phyloP scores from a whole-genome alignment of 2,329 filamentous ascomycete species.

The Fusarium mundagurra region DNA sequence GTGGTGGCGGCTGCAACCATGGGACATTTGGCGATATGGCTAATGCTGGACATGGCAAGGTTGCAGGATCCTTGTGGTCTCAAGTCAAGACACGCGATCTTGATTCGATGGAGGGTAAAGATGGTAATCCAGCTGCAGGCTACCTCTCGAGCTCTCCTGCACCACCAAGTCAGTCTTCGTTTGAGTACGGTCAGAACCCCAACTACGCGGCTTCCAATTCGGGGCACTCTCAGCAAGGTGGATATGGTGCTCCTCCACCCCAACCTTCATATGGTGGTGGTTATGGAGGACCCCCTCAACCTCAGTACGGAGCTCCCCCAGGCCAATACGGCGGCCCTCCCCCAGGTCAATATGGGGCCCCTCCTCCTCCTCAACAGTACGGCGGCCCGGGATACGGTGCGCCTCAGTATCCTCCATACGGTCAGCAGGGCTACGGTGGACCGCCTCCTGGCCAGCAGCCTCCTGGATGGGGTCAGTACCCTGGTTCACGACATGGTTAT shows the following conservation, averaged over 20 bases:
- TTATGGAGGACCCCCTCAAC: constrained; percentile 47
- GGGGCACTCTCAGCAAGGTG: constrained; percentile 39
- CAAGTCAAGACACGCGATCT: constrained; percentile 69
- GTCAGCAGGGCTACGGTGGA: constrained; percentile 32
- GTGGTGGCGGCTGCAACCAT: constrained; percentile 51
- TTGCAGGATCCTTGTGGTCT: constrained; percentile 68
- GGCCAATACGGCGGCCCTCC: constrained; percentile 44
- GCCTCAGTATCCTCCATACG: constrained; percentile 33
- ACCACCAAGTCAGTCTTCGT: constrained; percentile 47
- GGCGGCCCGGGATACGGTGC: constrained; percentile 40
- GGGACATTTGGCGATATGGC: constrained; percentile 56
- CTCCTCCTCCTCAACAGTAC: constrained; percentile 44
- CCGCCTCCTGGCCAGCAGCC: constrained; percentile 37
- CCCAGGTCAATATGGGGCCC: constrained; percentile 45
- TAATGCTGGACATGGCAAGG: constrained; percentile 64
- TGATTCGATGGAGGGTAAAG: constrained; percentile 62
- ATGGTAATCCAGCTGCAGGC: constrained; percentile 51
- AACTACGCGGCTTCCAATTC: constrained; percentile 42
- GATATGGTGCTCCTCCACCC: constrained; percentile 45
- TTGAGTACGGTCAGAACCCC: constrained; percentile 54
- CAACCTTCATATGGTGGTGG: constrained; percentile 46
- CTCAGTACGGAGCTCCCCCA: constrained; percentile 43
- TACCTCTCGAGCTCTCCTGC: constrained; percentile 54
- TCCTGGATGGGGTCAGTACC: constrained; percentile 50
- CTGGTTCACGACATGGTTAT: constrained; percentile 51